Percentiles rank a stretch among this genome's conserved stretches.
Evolutionary conservation across 1,284 basidiomycete genomes (phyloP).

Genomic region (Mrakiaceae sp.): DNA sequence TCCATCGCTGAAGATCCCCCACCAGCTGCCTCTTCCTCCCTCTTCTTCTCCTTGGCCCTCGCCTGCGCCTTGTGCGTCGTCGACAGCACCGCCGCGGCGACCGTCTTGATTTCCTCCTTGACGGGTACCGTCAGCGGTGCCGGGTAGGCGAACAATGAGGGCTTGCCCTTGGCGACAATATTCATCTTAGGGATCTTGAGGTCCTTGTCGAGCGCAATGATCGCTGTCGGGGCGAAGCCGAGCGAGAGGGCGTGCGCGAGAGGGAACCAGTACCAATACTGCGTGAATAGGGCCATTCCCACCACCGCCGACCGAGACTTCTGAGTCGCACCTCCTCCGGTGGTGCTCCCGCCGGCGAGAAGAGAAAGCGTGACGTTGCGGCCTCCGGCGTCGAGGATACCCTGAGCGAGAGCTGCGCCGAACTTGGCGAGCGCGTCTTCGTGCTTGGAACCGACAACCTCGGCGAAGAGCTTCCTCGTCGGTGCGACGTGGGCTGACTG

Average conservation of each 20-base stretch:
- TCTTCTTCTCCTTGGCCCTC: slow-evolving; percentile 63
- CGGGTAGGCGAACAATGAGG: slow-evolving; percentile 83
- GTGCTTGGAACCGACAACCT: slow-evolving; percentile 86
- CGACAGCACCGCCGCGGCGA: slow-evolving; percentile 82
- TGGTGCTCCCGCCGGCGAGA: slow-evolving; percentile 68
- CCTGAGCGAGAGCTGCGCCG: slow-evolving; percentile 85
- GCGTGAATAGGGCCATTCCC: slow-evolving; percentile 89
- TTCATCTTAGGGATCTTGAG: slow-evolving; percentile 85
- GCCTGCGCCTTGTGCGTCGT: slow-evolving; percentile 91
- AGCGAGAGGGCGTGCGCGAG: slow-evolving; percentile 85
- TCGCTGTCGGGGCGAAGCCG: slow-evolving; percentile 84
- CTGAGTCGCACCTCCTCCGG: slow-evolving; percentile 11
- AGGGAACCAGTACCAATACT: slow-evolving; percentile 99
- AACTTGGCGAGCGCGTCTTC: slow-evolving; percentile 96
- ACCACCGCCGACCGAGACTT: slow-evolving; percentile 85
- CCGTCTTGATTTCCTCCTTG: slow-evolving; percentile 79
- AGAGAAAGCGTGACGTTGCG: slow-evolving; percentile 87
- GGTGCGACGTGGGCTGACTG: slow-evolving; percentile 67
- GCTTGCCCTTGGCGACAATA: slow-evolving; percentile 72
- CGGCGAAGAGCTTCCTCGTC: slow-evolving; percentile 69
- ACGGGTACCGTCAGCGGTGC: slow-evolving; percentile 70
- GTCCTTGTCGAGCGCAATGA: slow-evolving; percentile 77
- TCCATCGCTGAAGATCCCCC: slow-evolving; percentile 56
- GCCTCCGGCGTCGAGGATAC: slow-evolving; percentile 91
- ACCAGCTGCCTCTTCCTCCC: slow-evolving; percentile 49